Base-by-base conservation (phyloP, 176 grass and related monocot species). In the Cymbopogon citratus region DNA sequence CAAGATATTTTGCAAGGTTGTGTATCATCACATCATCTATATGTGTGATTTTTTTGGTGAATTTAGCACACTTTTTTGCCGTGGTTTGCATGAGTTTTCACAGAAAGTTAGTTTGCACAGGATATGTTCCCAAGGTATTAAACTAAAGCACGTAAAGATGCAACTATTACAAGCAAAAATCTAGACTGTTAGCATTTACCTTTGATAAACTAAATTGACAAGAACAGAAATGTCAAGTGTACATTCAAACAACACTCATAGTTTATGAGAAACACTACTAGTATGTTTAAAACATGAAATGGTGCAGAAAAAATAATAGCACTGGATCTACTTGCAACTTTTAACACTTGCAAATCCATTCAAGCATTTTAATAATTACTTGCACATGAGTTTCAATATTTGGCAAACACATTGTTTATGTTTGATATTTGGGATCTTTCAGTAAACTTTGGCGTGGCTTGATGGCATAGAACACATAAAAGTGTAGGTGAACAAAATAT, bases 151-250 rank as follows among this genome's bases (percentile, higher is more conserved):
- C 7, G 65, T 46, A 84, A 69, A 66, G 54, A 52, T n/a, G n/a
- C 68, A 77, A 75, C 62, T 11, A 79, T 64, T 56, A 83, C 63
- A 51, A 64, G 73, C 15, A 69, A 59, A 41, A 85, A 23, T 31
- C 39, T 21, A 19, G 39, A 64, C 5, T 29, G 39, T 66, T 34
- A n/a, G 28, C 45, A 1, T 35, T 41, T 49, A 60, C 63, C 29
- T 62, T 60, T 12, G 33, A 87, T 25, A 8, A 71, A 88, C n/a
- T 62, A 88, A 52, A 46, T 36, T 69, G 57, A 35, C 61, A 7
- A 11, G 6, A 36, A 14, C 33, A 83, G 12, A 82, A 54, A 65
- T 71, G 75, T 73, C 24, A 25, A 60, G 23, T 24, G 24, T 16
- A 85, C 56, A 51, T 65, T 25, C 51, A 52, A 76, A 38, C 67